Evolutionary conservation across 108 stramenopile genomes (phyloP).

Genomic region (Cyclostephanos tholiformis): DNA sequence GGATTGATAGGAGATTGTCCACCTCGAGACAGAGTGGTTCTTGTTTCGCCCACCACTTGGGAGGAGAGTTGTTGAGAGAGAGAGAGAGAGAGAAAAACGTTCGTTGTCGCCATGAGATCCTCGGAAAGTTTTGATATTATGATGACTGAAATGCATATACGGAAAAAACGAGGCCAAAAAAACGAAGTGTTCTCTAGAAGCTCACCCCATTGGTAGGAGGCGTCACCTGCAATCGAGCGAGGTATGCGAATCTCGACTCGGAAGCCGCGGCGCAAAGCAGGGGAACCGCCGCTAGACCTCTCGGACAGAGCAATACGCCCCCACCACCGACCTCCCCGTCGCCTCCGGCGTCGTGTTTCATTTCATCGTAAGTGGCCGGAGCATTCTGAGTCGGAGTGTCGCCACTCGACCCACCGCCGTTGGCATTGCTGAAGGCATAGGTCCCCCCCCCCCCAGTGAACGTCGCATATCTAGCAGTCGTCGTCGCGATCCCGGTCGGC

Average conservation of each 20-base stretch:
- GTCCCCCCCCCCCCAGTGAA: constrained; percentile 4
- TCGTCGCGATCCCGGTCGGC: background rate
- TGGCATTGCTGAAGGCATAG: constrained; percentile 4
- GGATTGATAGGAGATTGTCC: constrained; percentile 54
- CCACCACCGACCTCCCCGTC: background rate
- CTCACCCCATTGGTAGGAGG: constrained; percentile 45
- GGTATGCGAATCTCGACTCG: constrained; percentile 77
- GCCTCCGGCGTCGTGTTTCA: background rate
- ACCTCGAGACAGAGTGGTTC: constrained; percentile 71
- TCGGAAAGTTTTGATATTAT: background rate
- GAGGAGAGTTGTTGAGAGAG: no score
- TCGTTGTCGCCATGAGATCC: background rate
- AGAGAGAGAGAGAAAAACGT: background rate
- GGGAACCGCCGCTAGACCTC: constrained; percentile 83
- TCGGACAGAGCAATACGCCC: constrained; percentile 46
- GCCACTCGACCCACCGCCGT: constrained; percentile 6
- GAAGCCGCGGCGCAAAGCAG: constrained; percentile 81
- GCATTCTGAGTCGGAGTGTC: constrained; percentile 42
- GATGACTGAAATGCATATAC: background rate
- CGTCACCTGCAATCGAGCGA: constrained; percentile 61
- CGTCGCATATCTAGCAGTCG: constrained; percentile 12
- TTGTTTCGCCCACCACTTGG: constrained; percentile 84
- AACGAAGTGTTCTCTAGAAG: constrained; percentile 7
- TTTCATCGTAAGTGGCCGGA: constrained; percentile 19
- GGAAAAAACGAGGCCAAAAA: background rate